Percentiles rank a stretch among this genome's conserved stretches.
Evolutionary conservation across 148 eudicot genomes (phyloP).

Genomic region (Vaccinium darrowii): DNA sequence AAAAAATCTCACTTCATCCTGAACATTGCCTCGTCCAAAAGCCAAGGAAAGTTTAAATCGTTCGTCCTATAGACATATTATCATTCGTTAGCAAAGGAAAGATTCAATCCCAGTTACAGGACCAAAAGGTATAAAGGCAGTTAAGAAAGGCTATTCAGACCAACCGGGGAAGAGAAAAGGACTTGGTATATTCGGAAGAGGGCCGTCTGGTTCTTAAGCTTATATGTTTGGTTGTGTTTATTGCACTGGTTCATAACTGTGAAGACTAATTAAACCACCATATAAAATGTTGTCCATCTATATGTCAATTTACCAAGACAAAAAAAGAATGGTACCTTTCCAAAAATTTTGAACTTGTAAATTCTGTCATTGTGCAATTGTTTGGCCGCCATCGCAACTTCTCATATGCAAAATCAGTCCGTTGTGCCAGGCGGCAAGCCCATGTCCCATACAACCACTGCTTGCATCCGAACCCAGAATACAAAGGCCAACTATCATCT

Average conservation of each 20-base stretch:
- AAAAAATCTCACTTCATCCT: too few species aligned
- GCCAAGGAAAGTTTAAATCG: too few species aligned
- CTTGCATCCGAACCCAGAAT: constrained; percentile 87
- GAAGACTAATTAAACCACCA: not conserved
- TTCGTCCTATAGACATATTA: too few species aligned
- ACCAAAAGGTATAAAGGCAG: too few species aligned
- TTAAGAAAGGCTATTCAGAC: too few species aligned
- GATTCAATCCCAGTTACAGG: too few species aligned
- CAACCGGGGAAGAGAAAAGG: too few species aligned
- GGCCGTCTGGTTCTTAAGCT: too few species aligned
- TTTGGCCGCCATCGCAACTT: constrained; percentile 86
- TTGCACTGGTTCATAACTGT: not conserved
- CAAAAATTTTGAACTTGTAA: constrained; percentile 62
- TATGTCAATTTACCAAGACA: not conserved
- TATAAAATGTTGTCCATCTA: not conserved
- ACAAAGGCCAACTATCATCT: constrained; percentile 70
- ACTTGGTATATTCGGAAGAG: too few species aligned
- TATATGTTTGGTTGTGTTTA: not conserved
- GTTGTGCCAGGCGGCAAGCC: constrained; percentile 87
- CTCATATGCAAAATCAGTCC: constrained; percentile 79
- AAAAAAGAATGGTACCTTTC: constrained; percentile 44
- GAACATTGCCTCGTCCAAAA: too few species aligned
- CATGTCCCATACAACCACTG: constrained; percentile 94
- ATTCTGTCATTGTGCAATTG: constrained; percentile 70
- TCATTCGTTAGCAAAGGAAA: too few species aligned